These are phyloP conservation scores for Bruguiera parviflora DNA, from an alignment of 345 rosid genomes.

Conservation along the genomic window DNA sequence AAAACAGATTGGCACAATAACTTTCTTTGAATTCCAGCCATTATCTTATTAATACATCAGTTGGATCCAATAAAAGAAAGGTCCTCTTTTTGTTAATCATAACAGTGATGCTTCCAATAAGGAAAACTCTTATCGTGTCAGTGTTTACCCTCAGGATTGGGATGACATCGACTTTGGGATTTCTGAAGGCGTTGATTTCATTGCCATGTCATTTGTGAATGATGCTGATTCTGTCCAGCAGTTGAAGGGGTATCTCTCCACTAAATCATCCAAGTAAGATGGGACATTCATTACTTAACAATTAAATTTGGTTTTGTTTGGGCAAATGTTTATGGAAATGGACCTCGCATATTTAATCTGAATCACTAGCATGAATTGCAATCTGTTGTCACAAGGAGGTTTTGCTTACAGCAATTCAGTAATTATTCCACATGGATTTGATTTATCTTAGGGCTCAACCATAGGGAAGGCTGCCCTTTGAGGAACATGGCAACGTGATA, in stretches of 20 bases:
- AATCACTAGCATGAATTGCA: too few species aligned
- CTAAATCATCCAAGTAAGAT: constrained; percentile 53
- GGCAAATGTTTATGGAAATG: too few species aligned
- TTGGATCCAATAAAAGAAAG: background rate
- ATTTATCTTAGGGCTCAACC: too few species aligned
- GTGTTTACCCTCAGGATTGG: constrained; percentile 51
- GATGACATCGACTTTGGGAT: constrained; percentile 58
- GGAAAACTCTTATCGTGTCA: background rate
- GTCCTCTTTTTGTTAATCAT: background rate
- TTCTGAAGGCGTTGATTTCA: constrained; percentile 60
- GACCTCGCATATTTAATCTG: too few species aligned
- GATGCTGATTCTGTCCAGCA: constrained; percentile 47
- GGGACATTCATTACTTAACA: background rate
- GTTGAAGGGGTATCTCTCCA: constrained; percentile 47
- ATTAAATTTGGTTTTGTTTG: too few species aligned
- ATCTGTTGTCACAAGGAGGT: too few species aligned
- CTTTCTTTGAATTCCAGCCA: background rate
- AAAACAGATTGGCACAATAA: too few species aligned
- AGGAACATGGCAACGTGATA: too few species aligned
- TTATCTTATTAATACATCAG: background rate
- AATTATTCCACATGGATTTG: too few species aligned
- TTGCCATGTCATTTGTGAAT: constrained; percentile 62
- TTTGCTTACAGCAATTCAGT: too few species aligned
- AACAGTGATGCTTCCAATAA: background rate
- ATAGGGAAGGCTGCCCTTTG: too few species aligned